Evolutionary conservation across 768 basidiomycete species (phyloP), one percentile per base, ranked within the genome.

Genomic region (Tylopilus sp.): DNA sequence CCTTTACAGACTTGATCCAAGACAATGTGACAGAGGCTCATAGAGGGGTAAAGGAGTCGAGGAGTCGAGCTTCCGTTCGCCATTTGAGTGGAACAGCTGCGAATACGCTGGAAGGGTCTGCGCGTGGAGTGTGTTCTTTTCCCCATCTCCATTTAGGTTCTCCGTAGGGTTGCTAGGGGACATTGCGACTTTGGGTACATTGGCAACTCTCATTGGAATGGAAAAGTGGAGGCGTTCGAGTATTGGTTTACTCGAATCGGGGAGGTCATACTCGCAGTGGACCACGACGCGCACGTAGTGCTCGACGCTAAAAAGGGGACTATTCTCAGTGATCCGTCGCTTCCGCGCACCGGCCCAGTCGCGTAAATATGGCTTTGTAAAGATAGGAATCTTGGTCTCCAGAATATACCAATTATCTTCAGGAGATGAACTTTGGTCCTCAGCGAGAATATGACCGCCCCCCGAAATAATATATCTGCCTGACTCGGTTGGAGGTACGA

Each of bases 21-120:
- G 28, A 31, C 31, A 43, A 41, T 51, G 45, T 24, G 48, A 36
- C 0, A 58, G 56, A 50, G 81, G 84, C 16, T 79, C 80, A 63
- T 89, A 89, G 22, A 79, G 72, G 0, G 89, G 89, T 38, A 89
- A 70, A 14, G 83, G 85, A 16, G 45, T 61, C n/a, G 78, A 80
- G 55, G 80, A 76, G 62, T 91, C 88, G 45, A 87, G 74, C 71
- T 83, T 87, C 50, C 78, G 77, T 48, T 89, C 85, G 17, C 91
- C 90, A 59, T 88, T 87, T 17, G 74, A 62, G 62, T 91, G 72
- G 71, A 85, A 92, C 19, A 92, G 74, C 58, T 90, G 87, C 6
- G 87, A 89, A 63, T 92, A 92, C 4, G 84, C 78, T 2, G 90
- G 91, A 19, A 89, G 80, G 38, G 60, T 61, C 14, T 69, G 66